A percentile compares a stretch with the other conserved stretches of the same genome.
phyloP scores from a whole-genome alignment of 2,329 filamentous ascomycete genomes.

The Clonostachys rhizophaga region DNA sequence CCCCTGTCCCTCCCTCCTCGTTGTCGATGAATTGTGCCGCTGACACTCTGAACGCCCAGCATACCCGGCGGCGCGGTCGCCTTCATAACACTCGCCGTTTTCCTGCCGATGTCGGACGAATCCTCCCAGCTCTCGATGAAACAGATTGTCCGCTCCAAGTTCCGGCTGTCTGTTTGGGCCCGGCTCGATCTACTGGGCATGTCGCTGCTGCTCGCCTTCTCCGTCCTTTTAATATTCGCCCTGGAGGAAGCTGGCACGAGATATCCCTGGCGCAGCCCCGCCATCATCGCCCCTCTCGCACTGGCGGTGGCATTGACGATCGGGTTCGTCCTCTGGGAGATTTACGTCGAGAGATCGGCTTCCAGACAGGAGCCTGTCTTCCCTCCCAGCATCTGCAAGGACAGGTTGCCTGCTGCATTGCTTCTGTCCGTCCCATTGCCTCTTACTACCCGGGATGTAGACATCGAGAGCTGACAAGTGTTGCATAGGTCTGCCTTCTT shows the following conservation, averaged over 20 bases:
- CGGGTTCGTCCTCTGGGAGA: not conserved
- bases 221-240: too few relatives aligned
- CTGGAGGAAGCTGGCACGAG: too few relatives aligned
- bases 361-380: slow-evolving; percentile 24
- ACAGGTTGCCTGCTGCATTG: slow-evolving; percentile 19
- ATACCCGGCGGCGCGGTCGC: not conserved
- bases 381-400: slow-evolving; percentile 20
- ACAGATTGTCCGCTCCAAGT: not conserved
- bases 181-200: too few relatives aligned
- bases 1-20: not conserved
- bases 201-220: too few relatives aligned
- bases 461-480: too few relatives aligned
- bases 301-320: too few relatives aligned
- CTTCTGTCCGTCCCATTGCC: slow-evolving; percentile 22
- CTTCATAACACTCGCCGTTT: not conserved
- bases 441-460: slow-evolving; percentile 4
- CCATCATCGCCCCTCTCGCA: too few relatives aligned
- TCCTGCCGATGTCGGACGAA: not conserved
- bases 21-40: not conserved
- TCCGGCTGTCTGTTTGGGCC: too few relatives aligned
- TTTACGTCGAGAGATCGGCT: slow-evolving; percentile 6
- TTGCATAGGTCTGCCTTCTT: too few relatives aligned
- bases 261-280: too few relatives aligned
- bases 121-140: not conserved
- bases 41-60: not conserved